phyloP scores from a whole-genome alignment of 2,329 filamentous ascomycete genomes.

The Xylariomycetidae sp. region DNA sequence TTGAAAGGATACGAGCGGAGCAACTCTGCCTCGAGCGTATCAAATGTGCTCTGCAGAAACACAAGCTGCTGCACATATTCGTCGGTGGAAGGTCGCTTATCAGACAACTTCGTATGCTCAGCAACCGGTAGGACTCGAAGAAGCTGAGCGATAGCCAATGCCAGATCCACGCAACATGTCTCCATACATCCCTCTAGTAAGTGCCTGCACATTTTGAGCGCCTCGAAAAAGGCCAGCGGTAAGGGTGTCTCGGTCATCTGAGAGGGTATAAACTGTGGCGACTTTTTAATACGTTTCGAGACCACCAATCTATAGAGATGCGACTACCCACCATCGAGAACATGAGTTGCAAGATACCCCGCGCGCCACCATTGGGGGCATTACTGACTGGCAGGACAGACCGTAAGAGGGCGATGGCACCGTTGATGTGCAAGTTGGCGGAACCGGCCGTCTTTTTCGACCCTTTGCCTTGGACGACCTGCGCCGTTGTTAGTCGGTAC shows the following conservation, averaged over 20 bases:
- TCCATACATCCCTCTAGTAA: conserved; percentile 30
- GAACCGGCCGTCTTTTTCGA: conserved; percentile 41
- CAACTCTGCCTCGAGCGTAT: conserved; percentile 32
- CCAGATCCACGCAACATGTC: conserved; percentile 36
- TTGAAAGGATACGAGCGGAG: conserved; percentile 33
- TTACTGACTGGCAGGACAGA: conserved; percentile 36
- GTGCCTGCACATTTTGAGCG: conserved; percentile 33
- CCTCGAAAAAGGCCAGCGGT: conserved; percentile 39
- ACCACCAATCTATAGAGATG: background rate
- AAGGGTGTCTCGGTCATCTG: conserved; percentile 35
- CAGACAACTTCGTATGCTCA: conserved; percentile 29
- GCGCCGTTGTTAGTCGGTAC: no score
- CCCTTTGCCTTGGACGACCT: conserved; percentile 39
- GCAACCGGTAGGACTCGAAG: conserved; percentile 34
- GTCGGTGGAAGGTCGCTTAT: conserved; percentile 31
- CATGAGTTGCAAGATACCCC: conserved; percentile 50
- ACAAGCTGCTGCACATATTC: conserved; percentile 35
- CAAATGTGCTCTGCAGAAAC: conserved; percentile 35
- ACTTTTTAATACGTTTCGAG: conserved; percentile 1
- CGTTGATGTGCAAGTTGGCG: conserved; percentile 55
- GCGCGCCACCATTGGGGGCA: conserved; percentile 39
- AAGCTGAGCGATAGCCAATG: conserved; percentile 35
- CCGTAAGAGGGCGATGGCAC: conserved; percentile 54
- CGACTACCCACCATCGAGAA: conserved; percentile 46
- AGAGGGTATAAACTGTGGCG: conserved; percentile 40